phyloP scores from a whole-genome alignment of 2,329 filamentous ascomycete genomes.

The Coleophoma eucalyptorum region DNA sequence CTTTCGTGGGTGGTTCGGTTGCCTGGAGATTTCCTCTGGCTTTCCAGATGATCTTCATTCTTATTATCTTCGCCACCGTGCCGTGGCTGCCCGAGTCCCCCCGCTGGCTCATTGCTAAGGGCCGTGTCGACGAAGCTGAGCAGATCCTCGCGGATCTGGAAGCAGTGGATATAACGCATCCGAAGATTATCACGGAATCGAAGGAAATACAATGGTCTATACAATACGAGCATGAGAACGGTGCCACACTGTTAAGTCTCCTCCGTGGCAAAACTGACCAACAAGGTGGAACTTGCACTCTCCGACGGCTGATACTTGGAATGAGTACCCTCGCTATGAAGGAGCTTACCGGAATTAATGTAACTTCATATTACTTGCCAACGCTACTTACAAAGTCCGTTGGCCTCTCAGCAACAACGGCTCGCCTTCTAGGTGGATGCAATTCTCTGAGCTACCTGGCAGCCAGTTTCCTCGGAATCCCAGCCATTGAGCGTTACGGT shows the following conservation, averaged over 20 bases:
- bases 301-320: conserved; percentile 41
- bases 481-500: background rate
- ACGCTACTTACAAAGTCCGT: conserved; percentile 41
- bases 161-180: conserved; percentile 16
- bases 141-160: conserved; percentile 41
- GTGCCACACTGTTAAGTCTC: background rate
- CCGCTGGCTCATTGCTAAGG: conserved; percentile 43
- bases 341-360: conserved; percentile 35
- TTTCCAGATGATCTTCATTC: conserved; percentile 31
- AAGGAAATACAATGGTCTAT: background rate
- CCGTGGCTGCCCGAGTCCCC: conserved; percentile 1
- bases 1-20: conserved; percentile 38
- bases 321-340: conserved; percentile 42
- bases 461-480: background rate
- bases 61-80: background rate
- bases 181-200: background rate
- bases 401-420: conserved; percentile 36
- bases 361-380: conserved; percentile 36
- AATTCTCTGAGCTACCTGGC: background rate
- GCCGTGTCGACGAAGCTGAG: conserved; percentile 40
- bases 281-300: background rate
- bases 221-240: background rate
- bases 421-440: conserved; percentile 34
- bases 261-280: background rate
- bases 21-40: conserved; percentile 56